phyloP scores from a whole-genome alignment of 164 flowering plant genomes.

The Saururus chinensis region DNA sequence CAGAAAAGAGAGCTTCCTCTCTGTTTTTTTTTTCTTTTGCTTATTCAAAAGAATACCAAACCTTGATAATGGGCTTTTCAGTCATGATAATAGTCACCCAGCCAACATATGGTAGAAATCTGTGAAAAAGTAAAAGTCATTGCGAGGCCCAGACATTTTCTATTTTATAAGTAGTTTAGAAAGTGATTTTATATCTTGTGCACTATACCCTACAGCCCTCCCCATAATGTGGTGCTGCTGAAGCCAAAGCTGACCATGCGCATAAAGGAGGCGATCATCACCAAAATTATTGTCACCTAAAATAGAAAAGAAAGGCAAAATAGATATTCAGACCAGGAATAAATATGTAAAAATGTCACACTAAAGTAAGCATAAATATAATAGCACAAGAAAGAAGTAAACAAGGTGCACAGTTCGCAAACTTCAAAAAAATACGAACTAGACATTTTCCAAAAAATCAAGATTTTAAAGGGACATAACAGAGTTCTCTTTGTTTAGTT shows the following conservation, averaged over 20 bases:
- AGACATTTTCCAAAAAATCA: too few relatives aligned
- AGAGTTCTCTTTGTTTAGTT: too few relatives aligned
- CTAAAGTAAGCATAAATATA: too few relatives aligned
- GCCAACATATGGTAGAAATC: constrained; percentile 25
- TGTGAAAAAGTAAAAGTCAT: constrained; percentile 3
- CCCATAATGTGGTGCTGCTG: constrained; percentile 60
- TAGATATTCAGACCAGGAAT: too few relatives aligned
- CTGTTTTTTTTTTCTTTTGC: background rate
- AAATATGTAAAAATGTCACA: too few relatives aligned
- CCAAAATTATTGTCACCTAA: constrained; percentile 49
- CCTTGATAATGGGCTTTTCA: constrained; percentile 26
- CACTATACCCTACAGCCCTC: constrained; percentile 57
- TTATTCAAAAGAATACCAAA: constrained; percentile 4
- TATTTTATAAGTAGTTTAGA: background rate
- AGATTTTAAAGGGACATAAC: too few relatives aligned
- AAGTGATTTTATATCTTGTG: background rate
- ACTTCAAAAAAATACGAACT: too few relatives aligned
- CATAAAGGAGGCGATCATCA: constrained; percentile 53
- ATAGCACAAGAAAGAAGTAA: too few relatives aligned
- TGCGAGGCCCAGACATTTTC: background rate
- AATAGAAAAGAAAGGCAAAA: background rate
- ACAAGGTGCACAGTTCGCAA: too few relatives aligned
- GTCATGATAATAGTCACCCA: constrained; percentile 27
- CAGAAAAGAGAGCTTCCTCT: background rate
- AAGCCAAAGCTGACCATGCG: constrained; percentile 56